Percentiles rank a stretch among this genome's conserved stretches.
Evolutionary conservation across 2,329 filamentous ascomycete genomes (phyloP).

Genomic region (Raffaelea albimanens): DNA sequence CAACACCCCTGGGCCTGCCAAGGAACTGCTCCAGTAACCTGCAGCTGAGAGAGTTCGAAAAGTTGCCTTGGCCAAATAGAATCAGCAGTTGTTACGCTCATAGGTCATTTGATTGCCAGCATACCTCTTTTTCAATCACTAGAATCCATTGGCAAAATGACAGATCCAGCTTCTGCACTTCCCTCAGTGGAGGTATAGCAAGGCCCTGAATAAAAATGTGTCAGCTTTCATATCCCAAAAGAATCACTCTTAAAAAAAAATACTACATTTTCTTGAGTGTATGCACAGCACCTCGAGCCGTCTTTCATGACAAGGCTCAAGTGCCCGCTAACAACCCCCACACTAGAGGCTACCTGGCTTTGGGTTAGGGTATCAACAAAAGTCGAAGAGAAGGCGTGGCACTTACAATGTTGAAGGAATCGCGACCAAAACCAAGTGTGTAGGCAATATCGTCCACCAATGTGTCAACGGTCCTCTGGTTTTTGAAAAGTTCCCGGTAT

Average conservation of each 20-base stretch:
- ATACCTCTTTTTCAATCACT: slow-evolving; percentile 73
- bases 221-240: too few relatives aligned
- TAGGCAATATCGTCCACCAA: slow-evolving; percentile 67
- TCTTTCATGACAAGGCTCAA: slow-evolving; percentile 29
- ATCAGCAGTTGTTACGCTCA: neutral
- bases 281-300: slow-evolving; percentile 12
- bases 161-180: slow-evolving; percentile 41
- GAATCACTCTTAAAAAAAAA: neutral
- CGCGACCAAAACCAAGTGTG: slow-evolving; percentile 55
- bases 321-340: slow-evolving; percentile 58
- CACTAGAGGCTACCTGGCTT: slow-evolving; percentile 59
- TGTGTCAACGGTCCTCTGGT: slow-evolving; percentile 58
- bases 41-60: slow-evolving; percentile 58
- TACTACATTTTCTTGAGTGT: slow-evolving; percentile 5
- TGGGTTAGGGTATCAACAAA: neutral
- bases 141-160: slow-evolving; percentile 51
- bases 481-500: slow-evolving; percentile 60
- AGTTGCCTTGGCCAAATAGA: slow-evolving; percentile 45
- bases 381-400: neutral
- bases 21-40: slow-evolving; percentile 40
- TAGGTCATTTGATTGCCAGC: too few relatives aligned
- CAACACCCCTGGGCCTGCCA: slow-evolving; percentile 49
- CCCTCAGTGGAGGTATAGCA: slow-evolving; percentile 45
- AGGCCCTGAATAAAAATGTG: slow-evolving; percentile 37
- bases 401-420: slow-evolving; percentile 60